Conservation (phyloP, 148 eudicot species). For the Silene uniflora region DNA sequence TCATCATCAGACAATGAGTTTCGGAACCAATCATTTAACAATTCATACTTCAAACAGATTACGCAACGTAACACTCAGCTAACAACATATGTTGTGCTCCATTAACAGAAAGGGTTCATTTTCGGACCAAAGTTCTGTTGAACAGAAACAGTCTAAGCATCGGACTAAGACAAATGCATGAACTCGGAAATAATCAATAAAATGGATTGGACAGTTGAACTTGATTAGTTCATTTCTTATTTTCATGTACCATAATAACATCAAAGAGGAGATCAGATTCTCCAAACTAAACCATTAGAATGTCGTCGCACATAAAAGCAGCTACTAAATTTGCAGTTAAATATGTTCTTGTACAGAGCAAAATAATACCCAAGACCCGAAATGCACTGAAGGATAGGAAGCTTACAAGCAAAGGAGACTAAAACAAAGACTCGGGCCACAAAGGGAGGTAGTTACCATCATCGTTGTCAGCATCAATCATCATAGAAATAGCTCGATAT, state of each 20-base stretch:
- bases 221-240: neutral
- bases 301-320: conserved; percentile 21
- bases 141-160: neutral
- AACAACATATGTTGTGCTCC: neutral
- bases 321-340: conserved; percentile 28
- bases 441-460: no score
- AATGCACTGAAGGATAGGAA: conserved; percentile 19
- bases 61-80: neutral
- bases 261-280: conserved; percentile 2
- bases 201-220: neutral
- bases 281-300: conserved; percentile 27
- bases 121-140: no score
- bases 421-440: neutral
- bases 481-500: no score
- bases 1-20: conserved; percentile 14
- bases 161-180: neutral
- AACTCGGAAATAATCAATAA: neutral
- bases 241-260: conserved; percentile 6
- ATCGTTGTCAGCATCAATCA: no score
- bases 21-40: conserved; percentile 20
- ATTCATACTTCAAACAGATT: neutral
- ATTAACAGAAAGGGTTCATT: no score
- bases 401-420: conserved; percentile 31
- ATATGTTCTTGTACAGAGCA: conserved; percentile 28
- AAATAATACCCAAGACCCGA: conserved; percentile 25